Percentiles rank a stretch among this genome's conserved stretches.
Evolutionary conservation across 2,329 filamentous ascomycete genomes (phyloP).

Genomic region (Exophiala viscosa): DNA sequence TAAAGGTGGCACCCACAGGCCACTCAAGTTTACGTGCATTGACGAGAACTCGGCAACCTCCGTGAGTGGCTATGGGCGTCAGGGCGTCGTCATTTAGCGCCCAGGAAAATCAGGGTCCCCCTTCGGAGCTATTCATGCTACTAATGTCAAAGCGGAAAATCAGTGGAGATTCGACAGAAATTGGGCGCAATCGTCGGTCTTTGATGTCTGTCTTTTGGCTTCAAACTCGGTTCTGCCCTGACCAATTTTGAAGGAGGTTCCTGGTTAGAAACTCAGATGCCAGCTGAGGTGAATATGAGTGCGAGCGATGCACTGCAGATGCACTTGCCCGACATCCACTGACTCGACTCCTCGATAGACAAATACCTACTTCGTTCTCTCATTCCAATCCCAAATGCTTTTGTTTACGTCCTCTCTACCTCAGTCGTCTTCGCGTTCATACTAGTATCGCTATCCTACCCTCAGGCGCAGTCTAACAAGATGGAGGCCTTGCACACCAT

Average conservation of each 20-base stretch:
- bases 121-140: not conserved
- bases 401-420: not conserved
- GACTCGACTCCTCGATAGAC: too few species aligned
- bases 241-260: not conserved
- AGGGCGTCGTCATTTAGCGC: too few species aligned
- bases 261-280: not conserved
- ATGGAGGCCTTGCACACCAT: conserved; percentile 15
- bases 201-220: too few species aligned
- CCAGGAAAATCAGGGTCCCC: too few species aligned
- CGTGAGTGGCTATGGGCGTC: too few species aligned
- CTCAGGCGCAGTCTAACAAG: not conserved
- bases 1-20: too few species aligned
- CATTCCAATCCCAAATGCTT: not conserved
- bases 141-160: not conserved
- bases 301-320: too few species aligned
- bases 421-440: not conserved
- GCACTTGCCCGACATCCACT: too few species aligned
- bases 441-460: not conserved
- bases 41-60: too few species aligned
- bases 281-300: not conserved
- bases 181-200: too few species aligned
- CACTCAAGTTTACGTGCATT: too few species aligned
- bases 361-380: not conserved
- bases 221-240: not conserved
- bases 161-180: not conserved